Base-by-base conservation (phyloP, 148 eudicot genomes). In the Linanthus parryae region DNA sequence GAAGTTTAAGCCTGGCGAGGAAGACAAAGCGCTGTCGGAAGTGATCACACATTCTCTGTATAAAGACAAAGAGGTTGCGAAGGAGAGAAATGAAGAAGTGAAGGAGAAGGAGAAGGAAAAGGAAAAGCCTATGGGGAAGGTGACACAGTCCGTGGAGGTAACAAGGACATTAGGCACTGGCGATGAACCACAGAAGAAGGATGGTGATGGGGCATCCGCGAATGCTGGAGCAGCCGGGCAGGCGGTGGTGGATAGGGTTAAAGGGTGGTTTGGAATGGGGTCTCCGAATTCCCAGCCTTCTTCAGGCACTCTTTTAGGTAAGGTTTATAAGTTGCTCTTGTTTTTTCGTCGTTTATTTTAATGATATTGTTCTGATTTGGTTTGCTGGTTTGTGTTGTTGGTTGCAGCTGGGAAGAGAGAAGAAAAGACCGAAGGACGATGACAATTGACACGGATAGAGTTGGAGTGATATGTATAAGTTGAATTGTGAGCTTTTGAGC, bases 1-100 rank as follows among this genome's bases (percentile, higher is more conserved):
- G 73, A 87, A 78, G 56, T 41, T 80, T 18, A 83, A 54, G 49
- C 91, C 95, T 0, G 57, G 82, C 0, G 87, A 87, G 4, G 88
- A 83, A 20, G 96, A 87, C 33, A 78, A 62, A 56, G 76, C 66
- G 1, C 40, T 80, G 10, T 83, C 96, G 0, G 67, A 80, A 31
- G 77, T 44, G 26, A 80, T 87, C 3, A 56, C 76, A 0, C 77
- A 62, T 12, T 15, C 72, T 13, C 29, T 81, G 0, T 60, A 57
- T 11, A 67, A 41, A n/a, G n/a, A n/a, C n/a, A n/a, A n/a, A n/a
- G n/a, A n/a, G n/a, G n/a, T n/a, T n/a, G n/a, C n/a, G n/a, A n/a
- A n/a, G n/a, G n/a, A n/a, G n/a, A n/a, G n/a, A n/a, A n/a, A n/a
- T n/a, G n/a, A n/a, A n/a, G n/a, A n/a, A n/a, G n/a, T n/a, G 44